These are phyloP conservation scores for Diaporthe helianthi DNA, from an alignment of 2,329 filamentous ascomycete species.

Conservation along the genomic window DNA sequence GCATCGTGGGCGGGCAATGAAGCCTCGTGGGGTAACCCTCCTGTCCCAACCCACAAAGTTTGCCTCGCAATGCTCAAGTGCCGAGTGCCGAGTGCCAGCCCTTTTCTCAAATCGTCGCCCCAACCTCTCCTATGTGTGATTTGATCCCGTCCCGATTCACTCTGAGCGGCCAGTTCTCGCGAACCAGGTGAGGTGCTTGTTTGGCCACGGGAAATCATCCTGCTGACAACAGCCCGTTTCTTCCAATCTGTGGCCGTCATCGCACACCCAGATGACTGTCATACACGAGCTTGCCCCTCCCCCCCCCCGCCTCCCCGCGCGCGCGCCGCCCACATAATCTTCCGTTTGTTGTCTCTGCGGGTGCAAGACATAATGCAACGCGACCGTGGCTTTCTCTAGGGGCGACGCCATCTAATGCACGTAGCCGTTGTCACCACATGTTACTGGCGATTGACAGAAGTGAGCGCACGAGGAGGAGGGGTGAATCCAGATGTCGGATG, in stretches of 20 bases:
- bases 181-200: neutral
- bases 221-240: neutral
- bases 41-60: slow-evolving; percentile 5
- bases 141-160: slow-evolving; percentile 19
- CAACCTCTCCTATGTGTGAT: neutral
- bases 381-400: neutral
- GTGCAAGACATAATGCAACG: slow-evolving; percentile 32
- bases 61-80: slow-evolving; percentile 11
- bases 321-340: too few species aligned
- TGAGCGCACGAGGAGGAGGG: neutral
- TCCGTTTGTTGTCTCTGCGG: slow-evolving; percentile 9
- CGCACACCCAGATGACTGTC: slow-evolving; percentile 12
- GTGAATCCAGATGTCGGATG: slow-evolving; percentile 14
- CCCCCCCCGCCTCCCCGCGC: too few species aligned
- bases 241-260: slow-evolving; percentile 11
- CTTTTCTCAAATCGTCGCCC: neutral
- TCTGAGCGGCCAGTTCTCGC: neutral
- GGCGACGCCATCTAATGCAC: slow-evolving; percentile 20
- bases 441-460: neutral
- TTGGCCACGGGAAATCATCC: neutral
- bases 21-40: neutral
- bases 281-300: neutral
- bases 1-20: too few species aligned
- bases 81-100: neutral
- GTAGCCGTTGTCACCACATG: slow-evolving; percentile 3